These are phyloP conservation scores for Epichloe elymi DNA, from an alignment of 2,329 filamentous ascomycete genomes.

Conservation along the genomic window DNA sequence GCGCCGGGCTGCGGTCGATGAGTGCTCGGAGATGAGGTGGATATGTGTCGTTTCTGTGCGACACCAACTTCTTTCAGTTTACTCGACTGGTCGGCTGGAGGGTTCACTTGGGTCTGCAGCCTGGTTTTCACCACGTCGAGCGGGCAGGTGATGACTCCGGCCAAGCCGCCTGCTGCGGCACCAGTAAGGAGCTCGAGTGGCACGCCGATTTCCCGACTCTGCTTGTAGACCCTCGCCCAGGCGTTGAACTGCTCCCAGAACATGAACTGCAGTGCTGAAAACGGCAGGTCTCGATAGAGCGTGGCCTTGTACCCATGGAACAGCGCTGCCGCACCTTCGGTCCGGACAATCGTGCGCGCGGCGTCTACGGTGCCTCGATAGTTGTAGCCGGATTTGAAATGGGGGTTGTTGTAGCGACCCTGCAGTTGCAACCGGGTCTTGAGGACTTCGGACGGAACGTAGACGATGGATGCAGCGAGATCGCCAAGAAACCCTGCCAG, in stretches of 20 bases:
- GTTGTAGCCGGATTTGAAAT: constrained; percentile 90
- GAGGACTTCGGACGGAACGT: constrained; percentile 93
- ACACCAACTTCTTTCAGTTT: constrained; percentile 23
- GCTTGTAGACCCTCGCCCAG: constrained; percentile 66
- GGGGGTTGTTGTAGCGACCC: constrained; percentile 88
- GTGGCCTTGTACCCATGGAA: constrained; percentile 98
- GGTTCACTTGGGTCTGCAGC: constrained; percentile 75
- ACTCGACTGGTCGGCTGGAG: constrained; percentile 17
- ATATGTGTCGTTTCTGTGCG: constrained; percentile 60
- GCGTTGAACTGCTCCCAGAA: constrained; percentile 93
- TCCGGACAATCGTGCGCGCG: constrained; percentile 66
- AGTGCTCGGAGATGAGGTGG: constrained; percentile 79
- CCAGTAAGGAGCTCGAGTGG: constrained; percentile 80
- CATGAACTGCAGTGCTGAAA: constrained; percentile 92
- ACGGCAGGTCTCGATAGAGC: constrained; percentile 84
- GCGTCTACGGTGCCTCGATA: constrained; percentile 80
- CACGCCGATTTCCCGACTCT: constrained; percentile 72
- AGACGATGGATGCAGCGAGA: constrained; percentile 79
- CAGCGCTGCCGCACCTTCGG: constrained; percentile 72
- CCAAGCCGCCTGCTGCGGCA: constrained; percentile 78
- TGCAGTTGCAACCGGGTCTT: constrained; percentile 96
- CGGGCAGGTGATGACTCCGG: constrained; percentile 87
- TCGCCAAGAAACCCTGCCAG: constrained; percentile 75
- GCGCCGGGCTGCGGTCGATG: constrained; percentile 68
- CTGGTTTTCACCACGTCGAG: constrained; percentile 96